These are phyloP conservation scores for Ceratocystiopsis sp. DNA, from an alignment of 2,329 filamentous ascomycete genomes.

Conservation along the genomic window DNA sequence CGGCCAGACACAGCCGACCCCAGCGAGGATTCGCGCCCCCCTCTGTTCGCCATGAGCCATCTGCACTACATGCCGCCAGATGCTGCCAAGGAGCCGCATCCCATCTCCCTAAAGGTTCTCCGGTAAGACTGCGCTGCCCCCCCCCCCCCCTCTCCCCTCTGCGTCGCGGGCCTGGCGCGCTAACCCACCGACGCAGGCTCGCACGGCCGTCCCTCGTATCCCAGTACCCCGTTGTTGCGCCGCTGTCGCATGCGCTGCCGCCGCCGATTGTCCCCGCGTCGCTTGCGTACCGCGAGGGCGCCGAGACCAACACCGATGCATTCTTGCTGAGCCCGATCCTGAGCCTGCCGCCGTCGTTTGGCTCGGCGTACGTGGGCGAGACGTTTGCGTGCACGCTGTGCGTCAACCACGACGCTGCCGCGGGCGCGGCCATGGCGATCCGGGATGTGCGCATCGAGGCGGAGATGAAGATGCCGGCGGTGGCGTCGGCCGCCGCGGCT, in stretches of 20 bases:
- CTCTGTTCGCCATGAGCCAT: slow-evolving; percentile 30
- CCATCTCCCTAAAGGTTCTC: slow-evolving; percentile 61
- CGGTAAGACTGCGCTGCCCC: slow-evolving; percentile 33
- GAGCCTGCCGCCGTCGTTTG: slow-evolving; percentile 79
- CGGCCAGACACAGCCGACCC: too few species aligned
- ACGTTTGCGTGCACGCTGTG: slow-evolving; percentile 88
- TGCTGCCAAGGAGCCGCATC: slow-evolving; percentile 55
- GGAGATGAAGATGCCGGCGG: slow-evolving; percentile 84
- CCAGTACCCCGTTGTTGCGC: slow-evolving; percentile 45
- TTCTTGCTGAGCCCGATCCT: slow-evolving; percentile 49
- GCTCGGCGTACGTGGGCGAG: slow-evolving; percentile 88
- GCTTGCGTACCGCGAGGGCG: slow-evolving; percentile 45
- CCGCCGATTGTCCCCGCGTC: slow-evolving; percentile 45
- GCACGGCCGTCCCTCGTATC: slow-evolving; percentile 63
- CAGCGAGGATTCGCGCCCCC: too few species aligned
- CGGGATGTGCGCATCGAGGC: slow-evolving; percentile 69
- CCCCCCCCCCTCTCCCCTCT: background rate
- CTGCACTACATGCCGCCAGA: slow-evolving; percentile 40
- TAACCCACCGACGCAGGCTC: slow-evolving; percentile 29
- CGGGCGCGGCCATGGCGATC: slow-evolving; percentile 30
- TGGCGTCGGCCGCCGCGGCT: slow-evolving; percentile 18
- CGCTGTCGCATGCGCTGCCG: slow-evolving; percentile 22
- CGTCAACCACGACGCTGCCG: slow-evolving; percentile 66
- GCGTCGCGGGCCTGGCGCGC: background rate
- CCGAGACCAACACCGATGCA: slow-evolving; percentile 31